Base-by-base conservation (phyloP, 371 early-diverging fungal species). In the Rhizopus microsporus region DNA sequence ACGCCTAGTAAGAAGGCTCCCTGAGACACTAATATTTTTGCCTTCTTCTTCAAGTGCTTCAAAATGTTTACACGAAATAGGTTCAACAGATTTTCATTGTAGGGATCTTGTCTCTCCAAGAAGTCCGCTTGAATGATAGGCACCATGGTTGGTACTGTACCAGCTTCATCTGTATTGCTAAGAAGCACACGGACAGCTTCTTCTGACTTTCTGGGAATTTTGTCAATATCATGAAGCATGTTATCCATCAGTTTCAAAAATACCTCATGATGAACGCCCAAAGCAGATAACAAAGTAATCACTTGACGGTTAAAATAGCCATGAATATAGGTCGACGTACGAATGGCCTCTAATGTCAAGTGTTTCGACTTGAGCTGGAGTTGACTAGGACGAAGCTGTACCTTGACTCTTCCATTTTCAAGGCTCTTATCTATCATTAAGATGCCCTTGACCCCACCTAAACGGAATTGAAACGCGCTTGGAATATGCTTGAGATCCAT, bases 371-470 rank as follows among this genome's bases (percentile, higher is more conserved):
- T 55, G 61, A 92, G 92, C 59, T 91, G 91, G 35, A 71, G 71
- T 72, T 90, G 88, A 60, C 87, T 87, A 0, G 81, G 83, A 5
- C 93, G 81, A 12, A 90, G 62, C 31, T 82, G 76, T 0, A 86
- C 62, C 51, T 71, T 54, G 0, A 86, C 61, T 35, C 60, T 40
- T 7, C 59, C 63, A 1, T 70, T 73, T 1, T 40, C 44, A 13
- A 83, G 32, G 1, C 13, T n/a, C 0, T 64, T 56, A n/a, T 67
- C 63, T 0, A 78, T 49, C 0, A 72, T 70, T 9, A 92, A 60
- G 0, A 89, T 87, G 29, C 95, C 95, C 72, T 95, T 95, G n/a
- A 83, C 85, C 6, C 94, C 94, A 16, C 83, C 92, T 7, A 89
- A 62, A 38, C 94, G 84, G 37, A 93, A 85, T 60, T 96, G 94